These are phyloP conservation scores for Hura crepitans DNA, from an alignment of 441 rosid genomes.

Conservation along the genomic window DNA sequence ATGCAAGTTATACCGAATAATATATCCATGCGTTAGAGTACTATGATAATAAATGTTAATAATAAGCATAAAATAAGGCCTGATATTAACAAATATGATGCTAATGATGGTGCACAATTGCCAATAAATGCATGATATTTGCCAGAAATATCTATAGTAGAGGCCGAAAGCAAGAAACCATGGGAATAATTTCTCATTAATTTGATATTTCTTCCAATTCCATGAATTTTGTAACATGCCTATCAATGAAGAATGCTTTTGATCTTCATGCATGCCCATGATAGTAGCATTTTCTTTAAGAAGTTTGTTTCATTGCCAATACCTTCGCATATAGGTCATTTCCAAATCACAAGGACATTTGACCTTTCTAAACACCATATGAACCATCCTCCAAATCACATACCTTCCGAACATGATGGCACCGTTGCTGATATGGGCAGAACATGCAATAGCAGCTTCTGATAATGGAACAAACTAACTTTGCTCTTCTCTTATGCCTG, in stretches of 20 bases:
- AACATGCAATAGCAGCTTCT: conserved; percentile 62
- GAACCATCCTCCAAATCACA: neutral
- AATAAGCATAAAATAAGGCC: neutral
- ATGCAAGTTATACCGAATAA: too few species aligned
- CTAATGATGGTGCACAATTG: too few species aligned
- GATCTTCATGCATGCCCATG: too few species aligned
- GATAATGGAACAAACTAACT: conserved; percentile 66
- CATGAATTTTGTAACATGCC: too few species aligned
- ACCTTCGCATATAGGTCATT: too few species aligned
- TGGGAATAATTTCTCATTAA: neutral
- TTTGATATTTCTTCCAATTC: too few species aligned
- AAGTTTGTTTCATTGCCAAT: too few species aligned
- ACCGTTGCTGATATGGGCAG: conserved; percentile 67
- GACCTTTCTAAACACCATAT: neutral
- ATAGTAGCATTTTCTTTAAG: too few species aligned
- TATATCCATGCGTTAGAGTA: neutral
- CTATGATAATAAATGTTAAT: neutral
- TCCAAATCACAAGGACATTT: too few species aligned
- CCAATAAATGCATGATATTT: too few species aligned
- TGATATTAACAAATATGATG: neutral
- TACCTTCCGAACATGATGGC: conserved; percentile 83
- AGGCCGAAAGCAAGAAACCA: neutral
- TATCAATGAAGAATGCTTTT: too few species aligned
- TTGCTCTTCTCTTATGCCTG: conserved; percentile 32
- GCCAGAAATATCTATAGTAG: neutral